phyloP scores from a whole-genome alignment of 495 filamentous ascomycete genomes.

The Penicillium salamii region DNA sequence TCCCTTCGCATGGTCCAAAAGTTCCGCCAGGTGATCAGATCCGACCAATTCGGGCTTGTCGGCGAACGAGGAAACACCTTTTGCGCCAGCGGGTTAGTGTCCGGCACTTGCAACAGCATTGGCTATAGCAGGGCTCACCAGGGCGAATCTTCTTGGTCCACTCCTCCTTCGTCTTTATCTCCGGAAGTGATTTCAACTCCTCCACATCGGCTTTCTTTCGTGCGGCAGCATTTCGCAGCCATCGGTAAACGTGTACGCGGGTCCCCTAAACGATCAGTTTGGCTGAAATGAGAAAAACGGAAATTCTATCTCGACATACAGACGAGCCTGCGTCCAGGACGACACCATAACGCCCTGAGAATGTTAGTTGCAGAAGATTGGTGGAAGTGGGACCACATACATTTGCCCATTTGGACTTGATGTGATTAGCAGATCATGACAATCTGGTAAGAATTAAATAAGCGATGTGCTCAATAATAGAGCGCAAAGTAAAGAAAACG shows the following conservation, averaged over 20 bases:
- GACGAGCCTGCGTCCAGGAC: conserved; percentile 70
- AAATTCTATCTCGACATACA: conserved; percentile 37
- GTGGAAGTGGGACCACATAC: conserved; percentile 26
- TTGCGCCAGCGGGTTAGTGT: conserved; percentile 3
- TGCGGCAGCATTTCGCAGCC: conserved; percentile 73
- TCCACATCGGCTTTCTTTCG: conserved; percentile 56
- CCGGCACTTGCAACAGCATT: not conserved
- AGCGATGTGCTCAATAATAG: not conserved
- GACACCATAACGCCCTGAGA: conserved; percentile 59
- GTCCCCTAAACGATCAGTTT: conserved; percentile 58
- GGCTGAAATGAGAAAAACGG: not conserved
- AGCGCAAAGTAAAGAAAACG: conserved; percentile 9
- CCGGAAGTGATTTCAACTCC: conserved; percentile 69
- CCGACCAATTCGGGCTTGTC: conserved; percentile 73
- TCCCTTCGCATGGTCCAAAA: conserved; percentile 82
- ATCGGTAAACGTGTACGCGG: conserved; percentile 88
- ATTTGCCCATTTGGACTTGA: conserved; percentile 48
- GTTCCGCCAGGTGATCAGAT: conserved; percentile 69
- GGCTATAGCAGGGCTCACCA: conserved; percentile 44
- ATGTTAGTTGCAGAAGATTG: not conserved
- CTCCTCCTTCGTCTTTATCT: conserved; percentile 74
- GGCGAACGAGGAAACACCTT: conserved; percentile 86
- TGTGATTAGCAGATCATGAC: conserved; percentile 33
- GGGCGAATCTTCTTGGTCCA: conserved; percentile 94
- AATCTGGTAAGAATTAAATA: conserved; percentile 10